Conservation (phyloP, 2,329 filamentous ascomycete genomes). For the Apiospora aurea region DNA sequence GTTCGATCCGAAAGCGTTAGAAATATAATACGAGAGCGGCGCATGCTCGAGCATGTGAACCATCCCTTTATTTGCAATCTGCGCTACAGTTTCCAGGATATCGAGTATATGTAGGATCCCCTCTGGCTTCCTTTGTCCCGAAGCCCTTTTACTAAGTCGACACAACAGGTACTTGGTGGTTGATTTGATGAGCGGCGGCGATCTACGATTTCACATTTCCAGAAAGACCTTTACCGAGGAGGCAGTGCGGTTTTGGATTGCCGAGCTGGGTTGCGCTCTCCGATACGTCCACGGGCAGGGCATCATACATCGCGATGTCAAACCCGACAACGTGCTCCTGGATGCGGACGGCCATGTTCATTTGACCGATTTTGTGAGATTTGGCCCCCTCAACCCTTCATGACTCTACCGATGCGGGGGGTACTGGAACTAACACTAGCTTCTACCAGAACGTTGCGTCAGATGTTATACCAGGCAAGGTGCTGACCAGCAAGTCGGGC, state of each 20-base stretch:
- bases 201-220: constrained; percentile 96
- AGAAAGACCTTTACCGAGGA: constrained; percentile 98
- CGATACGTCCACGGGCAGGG: constrained; percentile 85
- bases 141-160: constrained; percentile 5
- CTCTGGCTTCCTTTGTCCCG: background rate
- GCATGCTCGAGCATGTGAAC: constrained; percentile 98
- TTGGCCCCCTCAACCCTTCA: background rate
- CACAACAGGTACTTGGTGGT: constrained; percentile 93
- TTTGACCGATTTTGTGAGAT: constrained; percentile 91
- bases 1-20: constrained; percentile 97
- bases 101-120: constrained; percentile 88
- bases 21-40: constrained; percentile 95
- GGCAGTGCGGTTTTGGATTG: constrained; percentile 95
- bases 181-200: constrained; percentile 97
- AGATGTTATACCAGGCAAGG: constrained; percentile 82
- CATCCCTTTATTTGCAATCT: constrained; percentile 98
- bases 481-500: constrained; percentile 93
- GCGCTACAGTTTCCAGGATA: constrained; percentile 98
- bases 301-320: constrained; percentile 90
- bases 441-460: constrained; percentile 90
- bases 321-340: constrained; percentile 89
- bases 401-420: constrained; percentile 27
- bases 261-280: constrained; percentile 90
- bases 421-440: constrained; percentile 43
- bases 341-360: constrained; percentile 94